Percentiles rank a stretch among this genome's conserved stretches.
phyloP scores from a whole-genome alignment of 441 rosid species.

The Gossypium aridum region DNA sequence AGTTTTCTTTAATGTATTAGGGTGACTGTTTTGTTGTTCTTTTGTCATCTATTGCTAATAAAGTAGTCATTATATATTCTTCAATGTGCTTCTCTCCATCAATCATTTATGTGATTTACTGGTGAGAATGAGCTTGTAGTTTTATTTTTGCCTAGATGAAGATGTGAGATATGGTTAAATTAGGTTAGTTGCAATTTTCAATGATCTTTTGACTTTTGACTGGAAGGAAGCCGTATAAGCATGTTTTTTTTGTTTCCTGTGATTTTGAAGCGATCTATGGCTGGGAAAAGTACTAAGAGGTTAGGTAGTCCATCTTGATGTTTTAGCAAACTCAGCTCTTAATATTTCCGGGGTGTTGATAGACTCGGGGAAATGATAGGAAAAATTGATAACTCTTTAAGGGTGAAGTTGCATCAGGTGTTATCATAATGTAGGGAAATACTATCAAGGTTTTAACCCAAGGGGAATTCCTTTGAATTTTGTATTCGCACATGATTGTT shows the following conservation, averaged over 20 bases:
- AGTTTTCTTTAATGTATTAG: background rate
- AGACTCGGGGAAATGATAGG: background rate
- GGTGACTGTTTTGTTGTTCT: background rate
- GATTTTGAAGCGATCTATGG: background rate
- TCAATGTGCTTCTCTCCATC: background rate
- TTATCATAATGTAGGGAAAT: background rate
- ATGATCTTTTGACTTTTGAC: background rate
- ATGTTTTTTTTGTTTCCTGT: background rate
- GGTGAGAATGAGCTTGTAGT: conserved; percentile 3
- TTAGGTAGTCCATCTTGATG: background rate
- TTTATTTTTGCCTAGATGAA: background rate
- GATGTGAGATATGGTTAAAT: background rate
- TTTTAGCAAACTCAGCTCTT: background rate
- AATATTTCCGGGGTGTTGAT: background rate
- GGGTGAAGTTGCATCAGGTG: too few species aligned
- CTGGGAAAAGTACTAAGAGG: background rate
- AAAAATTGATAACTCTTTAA: too few species aligned
- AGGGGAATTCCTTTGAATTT: background rate
- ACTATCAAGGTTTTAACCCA: background rate
- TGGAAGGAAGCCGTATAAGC: background rate
- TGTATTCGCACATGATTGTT: background rate
- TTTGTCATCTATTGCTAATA: background rate
- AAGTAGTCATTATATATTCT: background rate
- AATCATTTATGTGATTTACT: background rate
- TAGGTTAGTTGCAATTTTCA: background rate